phyloP scores from a whole-genome alignment of 805 yeast species.

The Kazachstania bromeliacearum region DNA sequence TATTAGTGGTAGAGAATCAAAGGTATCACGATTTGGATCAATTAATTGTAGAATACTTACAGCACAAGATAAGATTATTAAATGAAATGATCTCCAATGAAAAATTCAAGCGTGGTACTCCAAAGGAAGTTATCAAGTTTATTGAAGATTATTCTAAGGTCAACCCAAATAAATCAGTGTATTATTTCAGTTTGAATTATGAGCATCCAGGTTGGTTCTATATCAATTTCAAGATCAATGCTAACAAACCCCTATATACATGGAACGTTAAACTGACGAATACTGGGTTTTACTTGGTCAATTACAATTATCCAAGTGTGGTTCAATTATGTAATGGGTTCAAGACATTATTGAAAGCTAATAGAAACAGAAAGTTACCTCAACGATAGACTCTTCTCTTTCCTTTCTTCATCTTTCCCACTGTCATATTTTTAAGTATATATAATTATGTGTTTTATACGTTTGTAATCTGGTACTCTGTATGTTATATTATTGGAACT shows the following conservation, averaged over 20 bases:
- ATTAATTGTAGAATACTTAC: slow-evolving; percentile 77
- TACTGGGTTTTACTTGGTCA: slow-evolving; percentile 71
- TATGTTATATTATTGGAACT: no score
- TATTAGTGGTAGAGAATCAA: slow-evolving; percentile 55
- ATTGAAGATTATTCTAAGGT: slow-evolving; percentile 83
- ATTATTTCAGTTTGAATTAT: slow-evolving; percentile 84
- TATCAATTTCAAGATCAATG: slow-evolving; percentile 75
- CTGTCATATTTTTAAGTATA: background rate
- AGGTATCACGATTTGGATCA: slow-evolving; percentile 86
- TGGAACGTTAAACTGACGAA: slow-evolving; percentile 92
- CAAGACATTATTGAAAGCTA: slow-evolving; percentile 48
- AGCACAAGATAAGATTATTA: slow-evolving; percentile 71
- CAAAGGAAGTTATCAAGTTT: slow-evolving; percentile 75
- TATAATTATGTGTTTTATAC: slow-evolving; percentile 1
- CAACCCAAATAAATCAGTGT: slow-evolving; percentile 80
- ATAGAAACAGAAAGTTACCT: slow-evolving; percentile 16
- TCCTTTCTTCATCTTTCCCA: background rate
- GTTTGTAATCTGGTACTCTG: background rate
- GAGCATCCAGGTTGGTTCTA: slow-evolving; percentile 91
- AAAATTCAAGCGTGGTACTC: slow-evolving; percentile 72
- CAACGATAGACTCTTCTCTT: background rate
- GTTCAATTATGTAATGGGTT: slow-evolving; percentile 87
- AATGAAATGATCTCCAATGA: slow-evolving; percentile 81
- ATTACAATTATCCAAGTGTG: slow-evolving; percentile 83
- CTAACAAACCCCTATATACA: slow-evolving; percentile 55